These are phyloP conservation scores for Eucalyptus pumila DNA, from an alignment of 345 rosid species.

Conservation along the genomic window DNA sequence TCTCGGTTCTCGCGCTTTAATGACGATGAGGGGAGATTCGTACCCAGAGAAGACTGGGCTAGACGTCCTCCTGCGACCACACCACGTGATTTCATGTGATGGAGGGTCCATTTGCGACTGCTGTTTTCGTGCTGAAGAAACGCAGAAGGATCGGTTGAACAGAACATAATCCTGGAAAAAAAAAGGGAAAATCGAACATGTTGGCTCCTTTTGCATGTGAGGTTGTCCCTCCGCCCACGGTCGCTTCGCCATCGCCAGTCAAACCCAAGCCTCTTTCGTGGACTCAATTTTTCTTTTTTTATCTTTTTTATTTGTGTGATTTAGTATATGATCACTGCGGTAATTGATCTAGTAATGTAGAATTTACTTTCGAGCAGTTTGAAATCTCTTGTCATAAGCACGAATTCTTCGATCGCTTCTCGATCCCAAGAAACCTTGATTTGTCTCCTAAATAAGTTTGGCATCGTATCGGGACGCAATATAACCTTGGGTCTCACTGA, in stretches of 20 bases:
- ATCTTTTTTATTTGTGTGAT: not conserved
- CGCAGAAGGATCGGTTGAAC: not conserved
- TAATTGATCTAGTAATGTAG: not conserved
- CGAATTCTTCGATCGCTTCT: fast-evolving
- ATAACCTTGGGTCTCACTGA: not conserved
- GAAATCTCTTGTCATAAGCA: not conserved
- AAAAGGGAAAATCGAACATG: not conserved
- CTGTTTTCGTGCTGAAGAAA: not conserved
- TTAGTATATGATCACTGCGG: not conserved
- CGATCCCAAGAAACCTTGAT: not conserved
- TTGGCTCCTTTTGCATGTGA: not conserved
- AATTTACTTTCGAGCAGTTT: not conserved
- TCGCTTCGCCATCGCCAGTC: not conserved
- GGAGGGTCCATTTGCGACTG: not conserved
- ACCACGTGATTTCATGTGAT: not conserved
- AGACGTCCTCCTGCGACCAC: not conserved
- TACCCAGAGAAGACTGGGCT: not conserved
- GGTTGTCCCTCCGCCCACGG: not conserved
- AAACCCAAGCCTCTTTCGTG: not conserved
- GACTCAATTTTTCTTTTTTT: not conserved
- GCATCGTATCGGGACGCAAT: fast-evolving
- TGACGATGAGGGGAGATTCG: not conserved
- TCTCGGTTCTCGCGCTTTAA: not conserved
- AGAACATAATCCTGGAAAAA: not conserved
- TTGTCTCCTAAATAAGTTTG: fast-evolving